Base-by-base conservation (phyloP, 345 rosid genomes). In the Euphorbia tirucalli region DNA sequence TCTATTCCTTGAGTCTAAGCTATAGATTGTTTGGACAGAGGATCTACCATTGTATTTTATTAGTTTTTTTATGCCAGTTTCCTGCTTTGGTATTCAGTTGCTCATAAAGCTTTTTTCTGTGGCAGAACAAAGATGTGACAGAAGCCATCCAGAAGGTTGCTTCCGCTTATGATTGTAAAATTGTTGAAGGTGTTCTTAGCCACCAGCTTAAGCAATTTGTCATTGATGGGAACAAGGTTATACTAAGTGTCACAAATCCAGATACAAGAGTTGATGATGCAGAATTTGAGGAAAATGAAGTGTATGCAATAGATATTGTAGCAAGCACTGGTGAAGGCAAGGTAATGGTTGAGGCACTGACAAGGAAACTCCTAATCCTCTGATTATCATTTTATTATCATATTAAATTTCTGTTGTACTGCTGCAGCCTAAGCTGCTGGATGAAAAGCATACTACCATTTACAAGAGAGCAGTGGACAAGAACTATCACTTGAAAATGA, bases 131-230 rank as follows among this genome's bases (percentile, higher is more conserved):
- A 75, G 97, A 87, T 69, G 99, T 96, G n/a, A 86, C 90, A 27
- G 98, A 93, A 65, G 99, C 99, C 13, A 88, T 96, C 43, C 97
- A 96, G 85, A 96, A 93, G 74, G 97, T 93, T 72, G 99, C 97
- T 66, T 87, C 85, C 68, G 97, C 99, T 66, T 89, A 89, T 82
- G 99, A 91, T 83, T 96, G 99, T 85, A 96, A 93, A 79, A 88
- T 93, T 75, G 96, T 91, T 49, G 99, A 93, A 79, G 99, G 99
- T 25, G 97, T 96, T 70, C 96, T 96, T 18, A 88, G 97, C 75
- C 99, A 96, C 74, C 98, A 93, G 79, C 77, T 96, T 83, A 96
- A 91, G 84, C 94, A 91, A 80, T 87, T 85, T 65, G 84, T 88
- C 71, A 93, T 93, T 25, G 98, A 96, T 82, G 99, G 93, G 49